Base-by-base conservation (phyloP, 2,329 filamentous ascomycete genomes). In the Colletotrichum ledebouriae region DNA sequence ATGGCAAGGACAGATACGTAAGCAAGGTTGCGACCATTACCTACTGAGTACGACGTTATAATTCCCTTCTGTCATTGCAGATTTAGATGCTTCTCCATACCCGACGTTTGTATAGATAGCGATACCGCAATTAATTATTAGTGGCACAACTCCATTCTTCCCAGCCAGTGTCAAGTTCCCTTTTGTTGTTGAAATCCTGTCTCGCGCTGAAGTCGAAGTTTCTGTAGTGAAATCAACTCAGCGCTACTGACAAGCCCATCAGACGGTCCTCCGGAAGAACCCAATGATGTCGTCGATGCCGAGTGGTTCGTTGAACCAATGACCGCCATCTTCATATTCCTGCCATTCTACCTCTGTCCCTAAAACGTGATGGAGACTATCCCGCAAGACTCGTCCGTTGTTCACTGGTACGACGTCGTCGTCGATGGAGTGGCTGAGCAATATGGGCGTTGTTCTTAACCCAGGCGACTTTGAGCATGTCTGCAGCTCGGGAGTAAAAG, bases 21-120 rank as follows among this genome's bases (percentile, higher is more conserved):
- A 61, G 73, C 62, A 78, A 78, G 73, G 73, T 74, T 1, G 73
- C 75, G 3, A 72, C 73, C 4, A 63, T 78, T 52, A 77, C 76
- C 10, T 77, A 71, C 42, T 71, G 41, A 70, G 15, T 12, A 2
- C 1, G 9, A 1, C 1, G 29, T 29, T 29, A 29, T 29, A 6
- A 33, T 11, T 20, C 25, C 4, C 17, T 25, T 42, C 17, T 20
- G 25, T 10, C 29, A 20, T 17, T 2, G 34, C n/a, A 13, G 13
- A 37, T 13, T 6, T 17, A 34, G 9, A 55, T 37, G 17, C 22
- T 22, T 53, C 55, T 46, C 3, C 3, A 39, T 13, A 39, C 37
- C 37, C 37, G 29, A 29, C 29, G 37, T 39, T 39, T 39, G 25
- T 15, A 29, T 29, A 29, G 29, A 29, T 29, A 29, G 29, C 29